Evolutionary conservation across 2,329 filamentous ascomycete species (phyloP).

Genomic region (Moelleriella libera): DNA sequence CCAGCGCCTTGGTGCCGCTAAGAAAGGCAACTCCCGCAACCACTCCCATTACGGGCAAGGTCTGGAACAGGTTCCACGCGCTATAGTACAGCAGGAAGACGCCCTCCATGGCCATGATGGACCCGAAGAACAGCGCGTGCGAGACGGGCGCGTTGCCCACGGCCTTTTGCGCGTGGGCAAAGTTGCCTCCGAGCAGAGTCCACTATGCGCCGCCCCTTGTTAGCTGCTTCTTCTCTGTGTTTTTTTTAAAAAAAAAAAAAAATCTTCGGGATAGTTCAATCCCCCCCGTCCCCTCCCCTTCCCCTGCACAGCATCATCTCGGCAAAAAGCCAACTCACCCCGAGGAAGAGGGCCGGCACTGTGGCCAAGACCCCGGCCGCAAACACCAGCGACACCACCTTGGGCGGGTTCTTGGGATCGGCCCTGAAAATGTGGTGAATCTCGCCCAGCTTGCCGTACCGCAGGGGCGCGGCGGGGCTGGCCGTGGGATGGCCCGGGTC

Average conservation of each 20-base stretch:
- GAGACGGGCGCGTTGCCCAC: slow-evolving; percentile 63
- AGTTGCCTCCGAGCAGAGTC: slow-evolving; percentile 69
- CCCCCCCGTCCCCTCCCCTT: too few relatives aligned
- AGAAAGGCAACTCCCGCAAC: slow-evolving; percentile 63
- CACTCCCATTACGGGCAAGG: slow-evolving; percentile 56
- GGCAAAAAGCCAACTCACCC: slow-evolving; percentile 28
- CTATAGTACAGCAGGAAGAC: slow-evolving; percentile 94
- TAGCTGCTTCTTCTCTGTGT: background rate
- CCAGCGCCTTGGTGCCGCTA: slow-evolving; percentile 78
- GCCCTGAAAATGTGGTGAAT: slow-evolving; percentile 84
- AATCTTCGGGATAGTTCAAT: too few relatives aligned
- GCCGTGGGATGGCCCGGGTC: slow-evolving; percentile 48
- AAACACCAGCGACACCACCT: slow-evolving; percentile 68
- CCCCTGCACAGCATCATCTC: too few relatives aligned
- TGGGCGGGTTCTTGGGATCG: slow-evolving; percentile 68
- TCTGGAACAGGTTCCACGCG: slow-evolving; percentile 83
- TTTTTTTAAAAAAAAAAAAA: background rate
- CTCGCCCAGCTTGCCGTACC: slow-evolving; percentile 72
- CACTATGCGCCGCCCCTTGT: slow-evolving; percentile 37
- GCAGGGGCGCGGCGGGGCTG: slow-evolving; percentile 51
- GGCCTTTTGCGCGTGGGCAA: slow-evolving; percentile 63
- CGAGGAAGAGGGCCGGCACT: slow-evolving; percentile 57
- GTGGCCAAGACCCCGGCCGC: slow-evolving; percentile 57
- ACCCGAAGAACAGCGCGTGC: slow-evolving; percentile 75
- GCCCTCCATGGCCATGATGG: slow-evolving; percentile 73